Evolutionary conservation across 768 basidiomycete species (phyloP).

Genomic region (Tulasnella sp.): DNA sequence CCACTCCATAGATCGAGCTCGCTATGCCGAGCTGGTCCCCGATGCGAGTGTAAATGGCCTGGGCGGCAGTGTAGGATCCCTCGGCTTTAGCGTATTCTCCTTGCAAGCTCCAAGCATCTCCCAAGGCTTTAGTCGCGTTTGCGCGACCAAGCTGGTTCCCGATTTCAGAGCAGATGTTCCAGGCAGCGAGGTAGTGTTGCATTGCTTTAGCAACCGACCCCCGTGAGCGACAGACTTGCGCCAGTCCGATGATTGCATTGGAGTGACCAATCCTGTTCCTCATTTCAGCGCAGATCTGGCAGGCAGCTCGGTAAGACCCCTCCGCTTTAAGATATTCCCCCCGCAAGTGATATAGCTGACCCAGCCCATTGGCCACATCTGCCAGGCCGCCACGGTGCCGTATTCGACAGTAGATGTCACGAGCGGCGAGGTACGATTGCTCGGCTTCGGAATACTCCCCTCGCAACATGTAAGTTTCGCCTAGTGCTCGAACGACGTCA

Average conservation of each 20-base stretch:
- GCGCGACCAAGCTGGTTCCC: too few relatives aligned
- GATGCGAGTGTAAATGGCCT: too few relatives aligned
- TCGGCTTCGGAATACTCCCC: not conserved
- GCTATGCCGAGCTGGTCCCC: too few relatives aligned
- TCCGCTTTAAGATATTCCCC: not conserved
- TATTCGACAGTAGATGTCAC: not conserved
- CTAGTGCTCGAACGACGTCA: not conserved
- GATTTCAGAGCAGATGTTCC: too few relatives aligned
- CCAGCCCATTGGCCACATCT: not conserved
- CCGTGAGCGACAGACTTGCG: too few relatives aligned
- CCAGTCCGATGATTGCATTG: not conserved
- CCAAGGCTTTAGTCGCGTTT: too few relatives aligned
- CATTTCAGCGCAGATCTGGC: not conserved
- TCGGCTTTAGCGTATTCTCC: too few relatives aligned
- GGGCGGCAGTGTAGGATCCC: too few relatives aligned
- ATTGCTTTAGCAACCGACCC: too few relatives aligned
- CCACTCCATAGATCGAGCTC: too few relatives aligned
- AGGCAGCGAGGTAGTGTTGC: too few relatives aligned
- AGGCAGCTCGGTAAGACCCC: not conserved
- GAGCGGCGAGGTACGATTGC: not conserved
- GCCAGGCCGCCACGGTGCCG: not conserved
- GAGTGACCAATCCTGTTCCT: not conserved
- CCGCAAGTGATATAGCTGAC: not conserved
- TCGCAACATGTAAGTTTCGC: not conserved
- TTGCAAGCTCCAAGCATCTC: too few relatives aligned